phyloP scores from a whole-genome alignment of 73 alveolate species.

The Breviolum minutum region DNA sequence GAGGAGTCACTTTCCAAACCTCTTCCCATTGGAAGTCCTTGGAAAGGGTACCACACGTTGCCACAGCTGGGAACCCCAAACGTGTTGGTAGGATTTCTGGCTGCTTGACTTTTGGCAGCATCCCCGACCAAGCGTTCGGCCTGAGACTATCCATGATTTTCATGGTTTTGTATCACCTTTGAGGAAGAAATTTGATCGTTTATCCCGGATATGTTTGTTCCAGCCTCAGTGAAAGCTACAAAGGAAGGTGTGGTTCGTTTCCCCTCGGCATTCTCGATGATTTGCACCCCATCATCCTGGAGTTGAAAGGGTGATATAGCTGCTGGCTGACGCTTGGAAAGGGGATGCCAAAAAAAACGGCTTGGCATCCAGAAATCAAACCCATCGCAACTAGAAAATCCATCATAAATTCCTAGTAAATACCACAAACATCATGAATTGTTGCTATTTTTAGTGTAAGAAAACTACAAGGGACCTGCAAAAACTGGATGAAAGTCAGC shows the following conservation, averaged over 20 bases:
- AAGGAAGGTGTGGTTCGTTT: conserved; percentile 97
- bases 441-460: too few species aligned
- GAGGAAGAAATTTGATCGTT: neutral
- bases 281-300: conserved; percentile 94
- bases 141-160: neutral
- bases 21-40: conserved; percentile 82
- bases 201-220: neutral
- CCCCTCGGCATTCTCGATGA: conserved; percentile 97
- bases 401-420: too few species aligned
- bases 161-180: neutral
- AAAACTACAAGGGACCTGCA: too few species aligned
- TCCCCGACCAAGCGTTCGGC: conserved; percentile 96
- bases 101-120: conserved; percentile 96
- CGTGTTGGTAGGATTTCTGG: conserved; percentile 96
- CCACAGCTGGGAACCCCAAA: neutral
- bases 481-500: too few species aligned
- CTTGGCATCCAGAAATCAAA: neutral
- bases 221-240: conserved; percentile 96
- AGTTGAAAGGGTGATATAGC: neutral
- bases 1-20: neutral
- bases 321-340: too few species aligned
- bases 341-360: neutral
- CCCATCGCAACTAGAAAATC: neutral
- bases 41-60: neutral
- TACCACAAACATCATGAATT: too few species aligned